Percentiles rank a stretch among this genome's conserved stretches.
Evolutionary conservation across 176 grass and related monocot species (phyloP).

Genomic region (barley (Hordeum vulgare)): MorexV3_pseudomolecules_assembly NC_058519.1:628328689-628329188

Average conservation of each 20-base stretch:
- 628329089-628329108: neutral
- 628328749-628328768: conserved; percentile 88
- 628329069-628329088: neutral
- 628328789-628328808: conserved; percentile 74
- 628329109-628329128: neutral
- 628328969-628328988: neutral
- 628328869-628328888: neutral
- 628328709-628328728: conserved; percentile 74
- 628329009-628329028: neutral
- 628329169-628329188: conserved; percentile 4
- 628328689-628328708: conserved; percentile 81
- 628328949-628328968: neutral
- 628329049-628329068: neutral
- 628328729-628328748: conserved; percentile 88
- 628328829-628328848: neutral
- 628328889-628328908: neutral
- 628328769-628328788: conserved; percentile 98
- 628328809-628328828: neutral
- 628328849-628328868: neutral
- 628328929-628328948: neutral
- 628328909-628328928: neutral
- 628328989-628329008: neutral
- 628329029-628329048: neutral
- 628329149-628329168: neutral
- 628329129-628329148: neutral